phyloP scores from a whole-genome alignment of 2,329 filamentous ascomycete genomes.

The Leptosphaerulina australis region DNA sequence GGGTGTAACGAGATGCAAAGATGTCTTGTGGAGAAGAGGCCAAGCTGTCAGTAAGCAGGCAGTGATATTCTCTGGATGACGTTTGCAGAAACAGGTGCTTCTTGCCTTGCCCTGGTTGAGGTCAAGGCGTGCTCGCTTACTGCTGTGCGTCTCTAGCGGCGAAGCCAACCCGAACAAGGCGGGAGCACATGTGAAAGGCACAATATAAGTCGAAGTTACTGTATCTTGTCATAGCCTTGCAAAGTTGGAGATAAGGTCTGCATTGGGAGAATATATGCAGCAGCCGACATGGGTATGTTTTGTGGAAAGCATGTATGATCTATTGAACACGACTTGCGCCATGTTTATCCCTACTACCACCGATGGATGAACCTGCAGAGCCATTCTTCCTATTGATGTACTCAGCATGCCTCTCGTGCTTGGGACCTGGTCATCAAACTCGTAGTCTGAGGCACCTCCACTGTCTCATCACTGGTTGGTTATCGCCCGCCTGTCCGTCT shows the following conservation, averaged over 20 bases:
- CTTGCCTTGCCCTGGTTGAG: conserved; percentile 31
- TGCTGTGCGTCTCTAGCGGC: conserved; percentile 22
- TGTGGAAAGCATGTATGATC: not conserved
- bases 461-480: not conserved
- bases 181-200: conserved; percentile 14
- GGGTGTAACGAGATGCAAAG: conserved; percentile 6
- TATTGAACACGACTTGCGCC: not conserved
- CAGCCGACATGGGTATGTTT: not conserved
- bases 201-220: conserved; percentile 1
- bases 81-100: conserved; percentile 36
- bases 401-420: not conserved
- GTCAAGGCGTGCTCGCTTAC: conserved; percentile 31
- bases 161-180: conserved; percentile 16
- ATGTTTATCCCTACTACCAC: not conserved
- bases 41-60: conserved; percentile 28
- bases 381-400: not conserved
- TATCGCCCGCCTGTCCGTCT: not conserved
- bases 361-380: not conserved
- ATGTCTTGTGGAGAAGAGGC: conserved; percentile 15
- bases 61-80: conserved; percentile 43
- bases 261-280: too few species aligned
- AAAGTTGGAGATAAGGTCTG: not conserved
- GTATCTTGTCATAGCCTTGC: not conserved
- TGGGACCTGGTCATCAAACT: not conserved
- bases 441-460: not conserved